A percentile compares a stretch with the other conserved stretches of the same genome.
Evolutionary conservation across 2,329 filamentous ascomycete species (phyloP).

Genomic region (Didymella exigua): DNA sequence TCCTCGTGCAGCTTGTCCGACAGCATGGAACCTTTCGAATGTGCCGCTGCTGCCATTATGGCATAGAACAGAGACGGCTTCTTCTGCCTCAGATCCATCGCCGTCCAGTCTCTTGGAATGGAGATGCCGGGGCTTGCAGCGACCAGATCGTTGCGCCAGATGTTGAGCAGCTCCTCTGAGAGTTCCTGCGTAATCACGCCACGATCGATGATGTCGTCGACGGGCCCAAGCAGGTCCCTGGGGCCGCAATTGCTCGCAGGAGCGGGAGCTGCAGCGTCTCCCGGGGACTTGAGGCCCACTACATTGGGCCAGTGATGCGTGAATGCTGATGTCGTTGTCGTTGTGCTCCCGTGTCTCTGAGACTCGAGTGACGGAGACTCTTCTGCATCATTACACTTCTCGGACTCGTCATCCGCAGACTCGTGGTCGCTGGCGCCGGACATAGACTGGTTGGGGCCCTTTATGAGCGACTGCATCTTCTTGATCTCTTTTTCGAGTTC

Average conservation of each 20-base stretch:
- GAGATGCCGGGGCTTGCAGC: constrained; percentile 39
- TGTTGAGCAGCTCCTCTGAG: constrained; percentile 36
- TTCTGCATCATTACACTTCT: constrained; percentile 22
- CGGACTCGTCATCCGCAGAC: constrained; percentile 35
- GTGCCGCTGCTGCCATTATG: constrained; percentile 46
- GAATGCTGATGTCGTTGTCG: constrained; percentile 14
- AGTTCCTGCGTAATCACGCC: constrained; percentile 37
- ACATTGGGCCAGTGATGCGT: constrained; percentile 17
- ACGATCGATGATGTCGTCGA: constrained; percentile 46
- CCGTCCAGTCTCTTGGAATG: constrained; percentile 41
- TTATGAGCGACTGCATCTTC: constrained; percentile 43
- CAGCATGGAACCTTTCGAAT: constrained; percentile 37
- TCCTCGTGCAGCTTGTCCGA: constrained; percentile 45
- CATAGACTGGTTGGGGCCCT: constrained; percentile 29
- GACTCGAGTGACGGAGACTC: constrained; percentile 20
- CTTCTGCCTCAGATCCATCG: constrained; percentile 32
- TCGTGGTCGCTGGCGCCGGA: constrained; percentile 36
- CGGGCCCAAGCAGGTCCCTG: constrained; percentile 29
- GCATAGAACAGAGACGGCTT: constrained; percentile 46
- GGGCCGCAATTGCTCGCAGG: constrained; percentile 16
- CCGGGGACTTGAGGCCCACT: constrained; percentile 8
- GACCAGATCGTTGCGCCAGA: constrained; percentile 41
- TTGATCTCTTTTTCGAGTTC: constrained; percentile 46
- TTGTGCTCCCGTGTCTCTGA: constrained; percentile 19
- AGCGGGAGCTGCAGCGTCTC: background rate